Conservation (phyloP, 1,139 yeast species). For the Pichia sp. region DNA sequence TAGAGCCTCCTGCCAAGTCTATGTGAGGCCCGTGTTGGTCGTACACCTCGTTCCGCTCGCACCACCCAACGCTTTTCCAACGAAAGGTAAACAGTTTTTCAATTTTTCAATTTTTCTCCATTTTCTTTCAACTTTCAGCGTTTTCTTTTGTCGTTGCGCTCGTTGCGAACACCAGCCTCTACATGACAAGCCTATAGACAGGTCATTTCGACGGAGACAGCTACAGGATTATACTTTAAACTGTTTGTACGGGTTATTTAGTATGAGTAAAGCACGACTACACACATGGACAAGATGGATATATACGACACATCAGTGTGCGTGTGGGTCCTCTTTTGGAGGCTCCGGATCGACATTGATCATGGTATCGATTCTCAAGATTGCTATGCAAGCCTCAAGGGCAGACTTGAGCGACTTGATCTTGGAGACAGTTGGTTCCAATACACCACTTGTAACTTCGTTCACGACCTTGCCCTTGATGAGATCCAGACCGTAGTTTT, state of each 20-base stretch:
- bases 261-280: background rate
- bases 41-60: constrained; percentile 7
- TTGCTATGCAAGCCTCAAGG: constrained; percentile 96
- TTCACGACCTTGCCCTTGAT: constrained; percentile 89
- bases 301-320: constrained; percentile 37
- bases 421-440: constrained; percentile 94
- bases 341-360: constrained; percentile 96
- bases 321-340: constrained; percentile 84
- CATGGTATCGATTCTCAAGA: constrained; percentile 96
- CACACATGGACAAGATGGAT: background rate
- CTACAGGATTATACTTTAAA: background rate
- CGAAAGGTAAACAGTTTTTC: background rate
- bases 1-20: background rate
- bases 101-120: background rate
- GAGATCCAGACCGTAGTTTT: constrained; percentile 88
- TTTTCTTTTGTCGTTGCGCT: background rate
- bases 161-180: background rate
- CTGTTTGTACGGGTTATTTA: background rate
- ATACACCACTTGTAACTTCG: constrained; percentile 76
- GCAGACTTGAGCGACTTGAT: constrained; percentile 91
- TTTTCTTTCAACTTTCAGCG: background rate
- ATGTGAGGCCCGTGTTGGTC: background rate
- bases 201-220: no score
- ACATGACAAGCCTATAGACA: background rate
- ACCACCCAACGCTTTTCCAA: background rate